Evolutionary conservation across 1,284 basidiomycete genomes (phyloP).

Genomic region (Leccinum solheimii): DNA sequence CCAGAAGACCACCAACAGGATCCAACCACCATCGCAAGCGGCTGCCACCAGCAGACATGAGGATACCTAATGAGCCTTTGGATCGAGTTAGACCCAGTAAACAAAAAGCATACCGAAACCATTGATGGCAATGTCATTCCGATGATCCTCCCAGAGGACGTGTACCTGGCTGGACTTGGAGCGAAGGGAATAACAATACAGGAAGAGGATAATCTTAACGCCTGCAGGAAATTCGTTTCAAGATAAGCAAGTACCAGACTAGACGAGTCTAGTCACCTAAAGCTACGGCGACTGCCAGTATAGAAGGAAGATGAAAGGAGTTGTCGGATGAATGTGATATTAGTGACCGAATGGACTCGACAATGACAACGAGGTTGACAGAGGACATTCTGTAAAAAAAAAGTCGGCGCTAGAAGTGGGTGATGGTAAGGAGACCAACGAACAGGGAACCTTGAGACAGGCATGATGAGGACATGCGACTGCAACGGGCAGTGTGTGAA

Average conservation of each 20-base stretch:
- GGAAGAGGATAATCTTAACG: conserved; percentile 83
- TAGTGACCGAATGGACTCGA: conserved; percentile 78
- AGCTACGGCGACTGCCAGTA: conserved; percentile 81
- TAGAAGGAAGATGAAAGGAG: conserved; percentile 76
- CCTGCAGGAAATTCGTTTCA: conserved; percentile 41
- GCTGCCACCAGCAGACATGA: conserved; percentile 89
- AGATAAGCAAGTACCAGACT: not conserved
- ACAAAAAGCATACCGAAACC: conserved; percentile 55
- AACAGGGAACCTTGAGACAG: conserved; percentile 62
- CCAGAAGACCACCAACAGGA: conserved; percentile 78
- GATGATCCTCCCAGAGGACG: conserved; percentile 94
- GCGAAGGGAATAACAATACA: conserved; percentile 83
- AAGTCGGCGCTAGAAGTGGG: conserved; percentile 12
- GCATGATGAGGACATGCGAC: conserved; percentile 1
- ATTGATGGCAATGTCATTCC: conserved; percentile 88
- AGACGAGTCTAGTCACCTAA: conserved; percentile 51
- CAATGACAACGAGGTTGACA: conserved; percentile 84
- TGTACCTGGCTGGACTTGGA: conserved; percentile 85
- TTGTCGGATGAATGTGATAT: conserved; percentile 61
- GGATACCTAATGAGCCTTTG: conserved; percentile 57
- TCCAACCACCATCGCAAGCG: conserved; percentile 87
- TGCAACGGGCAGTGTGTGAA: not conserved
- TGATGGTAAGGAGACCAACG: conserved; percentile 31
- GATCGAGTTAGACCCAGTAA: conserved; percentile 3
- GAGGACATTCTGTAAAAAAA: conserved; percentile 67